Evolutionary conservation across 495 filamentous ascomycete species (phyloP), one percentile per base, ranked within the genome.

Genomic region (Penicillium verhagenii): DNA sequence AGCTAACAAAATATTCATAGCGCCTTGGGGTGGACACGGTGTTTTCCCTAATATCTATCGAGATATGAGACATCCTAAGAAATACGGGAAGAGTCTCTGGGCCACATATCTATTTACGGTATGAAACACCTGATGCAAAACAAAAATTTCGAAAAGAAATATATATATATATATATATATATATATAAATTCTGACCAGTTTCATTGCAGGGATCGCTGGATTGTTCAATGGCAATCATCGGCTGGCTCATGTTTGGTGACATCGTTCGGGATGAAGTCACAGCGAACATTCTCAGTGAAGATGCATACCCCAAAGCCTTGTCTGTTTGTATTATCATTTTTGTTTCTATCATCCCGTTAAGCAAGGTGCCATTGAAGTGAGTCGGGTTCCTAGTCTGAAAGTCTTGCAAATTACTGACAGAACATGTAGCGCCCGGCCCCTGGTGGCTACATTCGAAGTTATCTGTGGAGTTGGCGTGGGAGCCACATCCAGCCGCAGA

Each of bases 1-100:
- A 21, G 28, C 60, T 66, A 21, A 59, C 24, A 6, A 8, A 10
- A 25, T 1, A n/a, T 25, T 46, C 10, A 51, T 39, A 82, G 79
- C 92, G 21, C 92, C 93, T 1, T 98, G 92, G 91, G 94, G 94
- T 58, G 94, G 94, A 7, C 94, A 97, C 66, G 82, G 84, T 49
- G 94, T 98, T 24, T 96, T 98, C 65, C 94, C 94, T 2, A 96
- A 96, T 63, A 96, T 98, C 63, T 98, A 96, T 68, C 82, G 92
- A 47, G 94, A 98, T 72, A 98, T 98, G 94, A 80, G 94, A 56
- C 94, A 97, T 68, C 92, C 94, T 0, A 79, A 88, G 42, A 94
- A 91, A 64, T 97, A 94, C 68, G 78, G 76, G 19, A 82, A 82
- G 67, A 87, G 86, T 46, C 78, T 97, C 18, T 84, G 86, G 63